These are phyloP conservation scores for Dovyalis caffra DNA, from an alignment of 345 rosid species.

Conservation along the genomic window DNA sequence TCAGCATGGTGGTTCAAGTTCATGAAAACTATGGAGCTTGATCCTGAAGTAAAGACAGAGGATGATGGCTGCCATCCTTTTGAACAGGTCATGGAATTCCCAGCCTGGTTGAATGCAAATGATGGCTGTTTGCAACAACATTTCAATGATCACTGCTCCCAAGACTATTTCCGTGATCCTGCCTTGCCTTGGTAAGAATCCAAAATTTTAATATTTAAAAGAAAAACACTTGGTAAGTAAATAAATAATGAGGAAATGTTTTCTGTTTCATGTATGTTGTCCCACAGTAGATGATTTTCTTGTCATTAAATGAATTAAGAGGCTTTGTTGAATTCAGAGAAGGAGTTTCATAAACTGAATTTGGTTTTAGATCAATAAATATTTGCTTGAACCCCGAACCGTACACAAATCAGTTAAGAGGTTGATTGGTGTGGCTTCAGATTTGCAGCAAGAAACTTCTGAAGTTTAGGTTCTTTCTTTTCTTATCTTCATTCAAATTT, in stretches of 20 bases:
- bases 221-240: background rate
- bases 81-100: constrained; percentile 76
- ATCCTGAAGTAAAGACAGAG: constrained; percentile 37
- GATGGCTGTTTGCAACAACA: constrained; percentile 65
- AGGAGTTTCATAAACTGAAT: background rate
- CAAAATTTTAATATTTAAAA: background rate
- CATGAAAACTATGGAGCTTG: constrained; percentile 54
- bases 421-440: background rate
- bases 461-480: background rate
- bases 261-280: constrained; percentile 1
- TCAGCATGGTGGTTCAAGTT: constrained; percentile 84
- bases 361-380: background rate
- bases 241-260: constrained; percentile 1
- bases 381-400: background rate
- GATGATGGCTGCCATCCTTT: constrained; percentile 62
- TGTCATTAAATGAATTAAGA: background rate
- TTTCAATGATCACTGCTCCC: constrained; percentile 48
- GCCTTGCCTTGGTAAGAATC: constrained; percentile 72
- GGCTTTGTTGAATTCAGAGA: background rate
- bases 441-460: constrained; percentile 6
- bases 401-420: background rate
- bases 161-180: constrained; percentile 53
- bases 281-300: background rate
- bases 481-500: background rate
- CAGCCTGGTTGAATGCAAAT: constrained; percentile 73